Percentiles rank a stretch among this genome's conserved stretches.
These are phyloP conservation scores for Centrapalus pauciflorus DNA, from an alignment of 129 eudicot species.

Conservation along the genomic window DNA sequence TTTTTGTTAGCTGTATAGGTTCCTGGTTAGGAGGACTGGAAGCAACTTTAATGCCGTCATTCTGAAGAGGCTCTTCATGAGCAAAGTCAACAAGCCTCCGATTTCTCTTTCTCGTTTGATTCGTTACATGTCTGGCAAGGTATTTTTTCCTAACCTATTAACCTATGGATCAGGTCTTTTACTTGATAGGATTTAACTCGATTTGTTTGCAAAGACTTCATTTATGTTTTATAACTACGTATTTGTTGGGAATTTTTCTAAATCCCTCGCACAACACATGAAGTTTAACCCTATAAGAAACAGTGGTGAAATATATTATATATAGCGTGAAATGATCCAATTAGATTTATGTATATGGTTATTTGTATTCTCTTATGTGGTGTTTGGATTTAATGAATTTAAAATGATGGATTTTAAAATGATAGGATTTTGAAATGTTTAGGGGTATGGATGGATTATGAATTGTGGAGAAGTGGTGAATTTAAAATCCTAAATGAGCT, in stretches of 20 bases:
- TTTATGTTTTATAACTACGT: neutral
- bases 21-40: slow-evolving; percentile 76
- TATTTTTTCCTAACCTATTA: neutral
- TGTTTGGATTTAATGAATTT: no score
- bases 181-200: neutral
- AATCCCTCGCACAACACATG: no score
- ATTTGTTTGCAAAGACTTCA: neutral
- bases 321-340: neutral
- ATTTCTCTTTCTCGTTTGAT: slow-evolving; percentile 70
- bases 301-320: no score
- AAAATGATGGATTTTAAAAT: no score
- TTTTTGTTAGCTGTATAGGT: slow-evolving; percentile 54
- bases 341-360: neutral
- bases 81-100: slow-evolving; percentile 80
- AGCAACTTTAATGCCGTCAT: slow-evolving; percentile 82
- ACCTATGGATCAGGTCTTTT: neutral
- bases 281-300: no score
- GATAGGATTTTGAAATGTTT: no score
- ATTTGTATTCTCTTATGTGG: neutral
- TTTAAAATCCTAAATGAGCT: no score
- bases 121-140: slow-evolving; percentile 74
- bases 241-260: neutral
- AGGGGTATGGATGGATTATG: no score
- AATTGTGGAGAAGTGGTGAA: no score
- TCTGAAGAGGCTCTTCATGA: slow-evolving; percentile 86